Percentiles rank a stretch among this genome's conserved stretches.
Evolutionary conservation across 169 alveolate genomes (phyloP).

Genomic region (Plasmodium billcollinsi): DNA sequence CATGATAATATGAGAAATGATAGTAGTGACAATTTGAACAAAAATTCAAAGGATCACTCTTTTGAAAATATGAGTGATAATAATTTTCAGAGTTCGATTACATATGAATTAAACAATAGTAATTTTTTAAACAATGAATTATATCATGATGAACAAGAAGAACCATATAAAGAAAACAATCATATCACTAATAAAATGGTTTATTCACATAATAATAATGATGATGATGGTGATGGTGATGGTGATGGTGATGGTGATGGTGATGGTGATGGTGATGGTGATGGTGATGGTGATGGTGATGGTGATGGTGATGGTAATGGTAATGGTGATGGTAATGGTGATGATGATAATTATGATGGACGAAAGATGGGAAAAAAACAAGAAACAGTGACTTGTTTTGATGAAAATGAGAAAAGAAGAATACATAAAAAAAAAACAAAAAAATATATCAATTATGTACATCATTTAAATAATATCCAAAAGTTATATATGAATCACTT

Average conservation of each 20-base stretch:
- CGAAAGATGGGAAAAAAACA: not conserved
- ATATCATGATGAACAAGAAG: not conserved
- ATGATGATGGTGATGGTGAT: not conserved
- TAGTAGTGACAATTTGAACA: not conserved
- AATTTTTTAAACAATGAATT: not conserved
- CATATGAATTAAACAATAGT: not conserved
- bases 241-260: no score
- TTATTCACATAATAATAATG: not conserved
- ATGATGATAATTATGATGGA: not conserved
- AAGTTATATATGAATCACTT: conserved; percentile 14
- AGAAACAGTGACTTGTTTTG: not conserved
- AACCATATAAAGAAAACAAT: not conserved
- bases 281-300: no score
- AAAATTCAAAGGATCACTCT: not conserved
- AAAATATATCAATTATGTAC: not conserved
- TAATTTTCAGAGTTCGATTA: not conserved
- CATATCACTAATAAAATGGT: not conserved
- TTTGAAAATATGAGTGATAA: not conserved
- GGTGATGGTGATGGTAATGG: no score
- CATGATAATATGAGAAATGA: not conserved
- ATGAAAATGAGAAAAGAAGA: not conserved
- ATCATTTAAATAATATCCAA: conserved; percentile 19
- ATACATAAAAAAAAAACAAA: not conserved
- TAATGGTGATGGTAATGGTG: not conserved
- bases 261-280: not conserved